These are phyloP conservation scores for Psidium friedrichsthalianum DNA, from an alignment of 345 rosid species.

Conservation along the genomic window DNA sequence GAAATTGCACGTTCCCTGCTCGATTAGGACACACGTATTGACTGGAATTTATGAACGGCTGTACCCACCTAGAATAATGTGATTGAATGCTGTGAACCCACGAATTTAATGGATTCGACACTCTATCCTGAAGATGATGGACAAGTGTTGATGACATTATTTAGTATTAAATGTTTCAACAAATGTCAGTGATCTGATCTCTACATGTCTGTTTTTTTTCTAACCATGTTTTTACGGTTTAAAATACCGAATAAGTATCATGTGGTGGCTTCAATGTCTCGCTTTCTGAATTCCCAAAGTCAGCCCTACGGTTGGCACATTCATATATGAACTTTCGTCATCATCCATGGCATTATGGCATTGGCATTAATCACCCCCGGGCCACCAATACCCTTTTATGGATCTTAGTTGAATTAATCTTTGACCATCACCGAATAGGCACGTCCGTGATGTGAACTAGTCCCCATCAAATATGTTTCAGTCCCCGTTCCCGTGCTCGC, in stretches of 20 bases:
- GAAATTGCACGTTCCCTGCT: neutral
- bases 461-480: neutral
- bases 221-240: neutral
- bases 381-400: neutral
- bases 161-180: neutral
- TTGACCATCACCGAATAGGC: neutral
- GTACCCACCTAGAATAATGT: neutral
- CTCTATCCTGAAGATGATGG: neutral
- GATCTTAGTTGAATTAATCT: neutral
- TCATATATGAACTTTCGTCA: neutral
- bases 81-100: neutral
- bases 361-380: neutral
- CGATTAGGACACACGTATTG: neutral
- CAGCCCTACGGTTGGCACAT: neutral
- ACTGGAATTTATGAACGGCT: neutral
- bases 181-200: neutral
- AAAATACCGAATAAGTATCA: neutral
- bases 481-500: neutral
- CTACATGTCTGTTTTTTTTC: accelerated
- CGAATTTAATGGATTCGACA: neutral
- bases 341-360: neutral
- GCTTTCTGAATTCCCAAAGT: neutral
- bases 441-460: neutral
- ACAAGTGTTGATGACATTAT: neutral
- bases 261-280: neutral